phyloP scores from a whole-genome alignment of 768 basidiomycete genomes.

The Amanita subjunquillea region DNA sequence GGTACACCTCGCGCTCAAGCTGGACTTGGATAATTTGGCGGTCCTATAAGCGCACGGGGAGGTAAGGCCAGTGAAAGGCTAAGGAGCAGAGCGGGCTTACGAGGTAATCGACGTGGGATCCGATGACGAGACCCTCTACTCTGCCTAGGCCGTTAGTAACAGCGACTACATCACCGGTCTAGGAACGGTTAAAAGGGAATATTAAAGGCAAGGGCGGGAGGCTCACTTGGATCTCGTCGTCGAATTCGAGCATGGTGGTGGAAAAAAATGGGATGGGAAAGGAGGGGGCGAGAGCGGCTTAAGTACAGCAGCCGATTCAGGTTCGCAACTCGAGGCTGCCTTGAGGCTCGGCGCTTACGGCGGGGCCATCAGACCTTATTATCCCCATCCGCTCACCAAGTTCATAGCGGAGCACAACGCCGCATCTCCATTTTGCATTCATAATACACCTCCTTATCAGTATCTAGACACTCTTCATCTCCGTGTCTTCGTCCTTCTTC shows the following conservation, averaged over 20 bases:
- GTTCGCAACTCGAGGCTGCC: constrained; percentile 35
- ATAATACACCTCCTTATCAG: not conserved
- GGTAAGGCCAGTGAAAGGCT: not conserved
- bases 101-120: constrained; percentile 58
- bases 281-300: not conserved
- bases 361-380: constrained; percentile 13
- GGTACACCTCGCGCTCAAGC: constrained; percentile 62
- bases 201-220: too few relatives aligned
- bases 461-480: constrained; percentile 51
- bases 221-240: not conserved
- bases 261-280: not conserved
- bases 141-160: constrained; percentile 56
- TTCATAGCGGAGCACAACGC: too few relatives aligned
- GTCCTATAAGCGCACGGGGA: constrained; percentile 34
- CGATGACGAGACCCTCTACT: constrained; percentile 74
- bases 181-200: not conserved
- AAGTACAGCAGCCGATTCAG: constrained; percentile 4
- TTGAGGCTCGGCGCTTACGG: constrained; percentile 32
- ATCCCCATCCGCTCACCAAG: constrained; percentile 16
- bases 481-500: constrained; percentile 79
- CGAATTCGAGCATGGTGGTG: constrained; percentile 5
- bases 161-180: constrained; percentile 78
- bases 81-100: constrained; percentile 29
- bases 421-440: too few relatives aligned
- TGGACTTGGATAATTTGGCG: constrained; percentile 79